These are phyloP conservation scores for Monilinia fructigena DNA, from an alignment of 2,329 filamentous ascomycete species.

Conservation along the genomic window DNA sequence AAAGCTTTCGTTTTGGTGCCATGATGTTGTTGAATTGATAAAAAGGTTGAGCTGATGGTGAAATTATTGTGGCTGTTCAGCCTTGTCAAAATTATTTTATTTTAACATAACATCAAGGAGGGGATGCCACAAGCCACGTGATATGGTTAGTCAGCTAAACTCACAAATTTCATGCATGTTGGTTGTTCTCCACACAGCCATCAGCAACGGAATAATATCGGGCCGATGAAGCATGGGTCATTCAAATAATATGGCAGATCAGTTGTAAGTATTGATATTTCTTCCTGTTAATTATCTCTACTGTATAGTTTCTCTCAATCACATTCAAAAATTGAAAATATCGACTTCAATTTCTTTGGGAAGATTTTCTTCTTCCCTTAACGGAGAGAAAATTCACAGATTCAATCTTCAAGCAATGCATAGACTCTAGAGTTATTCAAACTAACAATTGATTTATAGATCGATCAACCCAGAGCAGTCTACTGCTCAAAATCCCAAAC, in stretches of 20 bases:
- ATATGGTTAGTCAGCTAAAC: too few species aligned
- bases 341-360: not conserved
- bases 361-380: not conserved
- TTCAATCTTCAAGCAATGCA: slow-evolving; percentile 1
- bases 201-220: not conserved
- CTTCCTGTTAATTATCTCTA: not conserved
- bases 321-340: not conserved
- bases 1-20: slow-evolving; percentile 37
- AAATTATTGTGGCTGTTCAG: slow-evolving; percentile 21
- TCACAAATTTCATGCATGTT: not conserved
- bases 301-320: not conserved
- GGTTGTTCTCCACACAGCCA: slow-evolving; percentile 13
- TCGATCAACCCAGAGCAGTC: not conserved
- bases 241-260: not conserved
- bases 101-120: not conserved
- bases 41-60: slow-evolving; percentile 1
- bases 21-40: slow-evolving; percentile 29
- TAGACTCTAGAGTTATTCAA: not conserved
- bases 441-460: slow-evolving; percentile 19
- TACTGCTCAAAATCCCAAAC: not conserved
- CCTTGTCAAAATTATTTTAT: slow-evolving; percentile 21
- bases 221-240: not conserved
- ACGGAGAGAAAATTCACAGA: not conserved
- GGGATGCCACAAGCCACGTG: too few species aligned
- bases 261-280: not conserved